These are phyloP conservation scores for Neofusicoccum umdonicola DNA, from an alignment of 2,329 filamentous ascomycete genomes.

Conservation along the genomic window DNA sequence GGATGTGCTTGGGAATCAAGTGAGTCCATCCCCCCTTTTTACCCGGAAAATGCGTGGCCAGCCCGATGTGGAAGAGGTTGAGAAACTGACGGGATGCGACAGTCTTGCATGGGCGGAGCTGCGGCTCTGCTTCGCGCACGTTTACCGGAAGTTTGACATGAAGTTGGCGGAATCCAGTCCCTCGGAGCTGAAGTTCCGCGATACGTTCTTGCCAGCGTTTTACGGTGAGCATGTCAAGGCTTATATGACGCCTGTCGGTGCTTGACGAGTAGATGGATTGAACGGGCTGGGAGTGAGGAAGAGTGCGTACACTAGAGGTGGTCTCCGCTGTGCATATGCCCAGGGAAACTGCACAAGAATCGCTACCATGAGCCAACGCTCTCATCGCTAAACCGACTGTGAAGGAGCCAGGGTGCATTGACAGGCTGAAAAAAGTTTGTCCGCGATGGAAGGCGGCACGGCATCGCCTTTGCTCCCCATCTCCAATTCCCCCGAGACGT, in stretches of 20 bases:
- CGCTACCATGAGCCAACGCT: too few species aligned
- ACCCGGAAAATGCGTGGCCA: background rate
- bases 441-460: too few species aligned
- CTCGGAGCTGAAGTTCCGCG: slow-evolving; percentile 23
- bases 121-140: slow-evolving; percentile 20
- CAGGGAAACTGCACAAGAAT: too few species aligned
- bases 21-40: background rate
- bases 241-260: slow-evolving; percentile 17
- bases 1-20: slow-evolving; percentile 34
- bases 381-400: too few species aligned
- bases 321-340: background rate
- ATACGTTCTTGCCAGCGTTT: slow-evolving; percentile 26
- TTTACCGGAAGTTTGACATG: slow-evolving; percentile 17
- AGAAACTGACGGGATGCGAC: background rate
- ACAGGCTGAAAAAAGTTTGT: too few species aligned
- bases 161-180: slow-evolving; percentile 16
- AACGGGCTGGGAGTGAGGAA: background rate
- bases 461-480: too few species aligned
- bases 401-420: too few species aligned
- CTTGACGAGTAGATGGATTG: background rate
- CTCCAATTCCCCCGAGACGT: too few species aligned
- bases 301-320: background rate
- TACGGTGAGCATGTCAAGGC: slow-evolving; percentile 25
- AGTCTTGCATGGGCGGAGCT: slow-evolving; percentile 22
- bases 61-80: background rate